These are phyloP conservation scores for Nasturtium officinale DNA, from an alignment of 345 rosid species.

Conservation along the genomic window DNA sequence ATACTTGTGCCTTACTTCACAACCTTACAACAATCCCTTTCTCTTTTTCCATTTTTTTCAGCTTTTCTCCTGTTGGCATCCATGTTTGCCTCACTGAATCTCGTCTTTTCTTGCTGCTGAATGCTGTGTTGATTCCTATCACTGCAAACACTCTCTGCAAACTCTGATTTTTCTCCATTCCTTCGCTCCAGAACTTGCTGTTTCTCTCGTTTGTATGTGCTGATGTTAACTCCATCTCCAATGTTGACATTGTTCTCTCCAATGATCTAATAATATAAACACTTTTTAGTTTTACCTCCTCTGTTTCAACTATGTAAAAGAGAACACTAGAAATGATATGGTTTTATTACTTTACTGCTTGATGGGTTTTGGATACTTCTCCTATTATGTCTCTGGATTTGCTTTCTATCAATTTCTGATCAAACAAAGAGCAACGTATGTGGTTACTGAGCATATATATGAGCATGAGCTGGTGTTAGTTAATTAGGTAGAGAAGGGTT, in stretches of 20 bases:
- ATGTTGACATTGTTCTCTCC: conserved; percentile 63
- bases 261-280: conserved; percentile 52
- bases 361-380: conserved; percentile 71
- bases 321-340: neutral
- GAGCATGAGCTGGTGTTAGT: neutral
- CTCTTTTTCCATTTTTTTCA: conserved; percentile 72
- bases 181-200: conserved; percentile 33
- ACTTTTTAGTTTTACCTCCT: conserved; percentile 13
- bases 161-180: conserved; percentile 48
- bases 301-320: neutral
- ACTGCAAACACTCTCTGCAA: conserved; percentile 73
- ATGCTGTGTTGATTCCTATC: conserved; percentile 86
- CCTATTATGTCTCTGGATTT: conserved; percentile 59
- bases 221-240: conserved; percentile 69
- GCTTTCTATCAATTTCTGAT: conserved; percentile 64
- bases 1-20: conserved; percentile 41
- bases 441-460: neutral
- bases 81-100: conserved; percentile 80
- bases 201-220: conserved; percentile 44
- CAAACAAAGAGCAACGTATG: neutral
- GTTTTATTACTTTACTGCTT: conserved; percentile 50
- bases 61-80: conserved; percentile 80
- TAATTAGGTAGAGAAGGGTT: neutral
- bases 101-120: conserved; percentile 82
- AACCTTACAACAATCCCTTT: conserved; percentile 77